Evolutionary conservation across 2,329 filamentous ascomycete genomes (phyloP).

Genomic region (Thielaviopsis euricoi): DNA sequence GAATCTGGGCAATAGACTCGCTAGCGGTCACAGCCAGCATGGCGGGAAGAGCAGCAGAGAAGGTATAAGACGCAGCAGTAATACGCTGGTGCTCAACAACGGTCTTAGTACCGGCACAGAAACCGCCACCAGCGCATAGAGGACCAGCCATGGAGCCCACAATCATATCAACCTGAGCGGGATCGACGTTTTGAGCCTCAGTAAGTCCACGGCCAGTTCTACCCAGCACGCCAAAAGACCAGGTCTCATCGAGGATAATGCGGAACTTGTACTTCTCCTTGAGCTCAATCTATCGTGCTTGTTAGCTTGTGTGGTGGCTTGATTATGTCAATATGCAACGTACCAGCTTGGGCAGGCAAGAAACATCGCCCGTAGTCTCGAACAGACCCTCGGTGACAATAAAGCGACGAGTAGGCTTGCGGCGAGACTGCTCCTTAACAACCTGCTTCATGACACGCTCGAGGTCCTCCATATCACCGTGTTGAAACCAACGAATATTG

Average conservation of each 20-base stretch:
- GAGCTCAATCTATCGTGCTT: slow-evolving; percentile 44
- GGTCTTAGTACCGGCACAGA: slow-evolving; percentile 81
- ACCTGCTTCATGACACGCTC: slow-evolving; percentile 73
- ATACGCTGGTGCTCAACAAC: slow-evolving; percentile 95
- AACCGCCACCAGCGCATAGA: slow-evolving; percentile 82
- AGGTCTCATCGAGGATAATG: slow-evolving; percentile 91
- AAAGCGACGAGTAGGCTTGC: slow-evolving; percentile 80
- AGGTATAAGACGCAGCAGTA: slow-evolving; percentile 82
- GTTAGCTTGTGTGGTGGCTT: neutral
- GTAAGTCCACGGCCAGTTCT: slow-evolving; percentile 83
- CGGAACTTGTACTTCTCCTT: slow-evolving; percentile 97
- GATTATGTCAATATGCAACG: slow-evolving; percentile 17
- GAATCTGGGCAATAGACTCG: slow-evolving; percentile 72
- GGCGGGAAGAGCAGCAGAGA: slow-evolving; percentile 84
- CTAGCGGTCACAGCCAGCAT: slow-evolving; percentile 91
- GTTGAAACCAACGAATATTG: slow-evolving; percentile 83
- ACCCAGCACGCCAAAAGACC: slow-evolving; percentile 90
- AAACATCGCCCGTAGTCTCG: slow-evolving; percentile 74
- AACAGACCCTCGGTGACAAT: slow-evolving; percentile 93
- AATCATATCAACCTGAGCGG: slow-evolving; percentile 90
- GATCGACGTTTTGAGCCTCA: slow-evolving; percentile 91
- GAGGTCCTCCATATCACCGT: slow-evolving; percentile 90
- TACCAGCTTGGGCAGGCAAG: slow-evolving; percentile 72
- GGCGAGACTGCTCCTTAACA: slow-evolving; percentile 69
- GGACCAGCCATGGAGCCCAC: slow-evolving; percentile 82